Percentiles rank a stretch among this genome's conserved stretches.
Evolutionary conservation across 495 filamentous ascomycete species (phyloP).

Genomic region (Elasticomyces elasticus): DNA sequence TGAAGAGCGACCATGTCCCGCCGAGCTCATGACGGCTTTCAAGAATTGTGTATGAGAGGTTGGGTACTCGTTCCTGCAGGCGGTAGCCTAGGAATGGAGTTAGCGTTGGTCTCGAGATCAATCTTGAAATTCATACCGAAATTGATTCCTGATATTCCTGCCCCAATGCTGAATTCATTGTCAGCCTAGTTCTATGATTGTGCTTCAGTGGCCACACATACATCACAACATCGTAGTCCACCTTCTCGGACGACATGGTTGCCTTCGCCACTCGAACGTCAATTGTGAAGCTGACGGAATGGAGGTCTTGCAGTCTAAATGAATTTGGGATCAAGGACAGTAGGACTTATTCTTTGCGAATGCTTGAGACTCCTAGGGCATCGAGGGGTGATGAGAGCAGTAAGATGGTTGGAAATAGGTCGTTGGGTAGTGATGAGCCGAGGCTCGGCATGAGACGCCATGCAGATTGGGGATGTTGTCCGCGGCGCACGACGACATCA

Average conservation of each 20-base stretch:
- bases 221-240: constrained; percentile 51
- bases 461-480: too few relatives aligned
- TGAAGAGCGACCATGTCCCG: constrained; percentile 66
- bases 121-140: constrained; percentile 31
- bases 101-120: not conserved
- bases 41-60: constrained; percentile 48
- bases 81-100: constrained; percentile 37
- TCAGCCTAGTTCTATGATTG: not conserved
- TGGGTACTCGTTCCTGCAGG: constrained; percentile 50
- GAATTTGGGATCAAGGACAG: too few relatives aligned
- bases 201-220: not conserved
- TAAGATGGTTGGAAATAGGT: too few relatives aligned
- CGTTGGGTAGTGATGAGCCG: too few relatives aligned
- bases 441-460: too few relatives aligned
- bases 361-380: too few relatives aligned
- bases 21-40: constrained; percentile 52
- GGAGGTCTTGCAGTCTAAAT: too few relatives aligned
- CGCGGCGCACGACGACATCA: too few relatives aligned
- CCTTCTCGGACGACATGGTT: not conserved
- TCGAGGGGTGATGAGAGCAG: too few relatives aligned
- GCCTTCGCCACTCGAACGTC: not conserved
- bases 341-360: too few relatives aligned
- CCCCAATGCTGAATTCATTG: not conserved
- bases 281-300: too few relatives aligned
- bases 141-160: constrained; percentile 67